phyloP scores from a whole-genome alignment of 768 basidiomycete species.

The Boletus rufocinnamomeus region DNA sequence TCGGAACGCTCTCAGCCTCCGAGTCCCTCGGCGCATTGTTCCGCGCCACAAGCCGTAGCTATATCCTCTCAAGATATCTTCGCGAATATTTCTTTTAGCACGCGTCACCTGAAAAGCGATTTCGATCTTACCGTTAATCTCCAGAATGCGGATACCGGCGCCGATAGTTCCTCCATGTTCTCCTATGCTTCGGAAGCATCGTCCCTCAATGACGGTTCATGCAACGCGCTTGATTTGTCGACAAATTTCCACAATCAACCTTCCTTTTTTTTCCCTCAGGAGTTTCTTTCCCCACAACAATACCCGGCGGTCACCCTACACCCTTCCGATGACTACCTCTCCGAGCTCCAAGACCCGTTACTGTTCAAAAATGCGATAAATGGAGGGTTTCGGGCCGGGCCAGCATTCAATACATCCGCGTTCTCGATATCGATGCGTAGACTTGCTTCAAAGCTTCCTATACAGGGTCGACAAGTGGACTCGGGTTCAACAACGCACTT shows the following conservation, averaged over 20 bases:
- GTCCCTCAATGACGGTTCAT: constrained; percentile 1
- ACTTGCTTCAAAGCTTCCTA: constrained; percentile 33
- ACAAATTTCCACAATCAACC: constrained; percentile 10
- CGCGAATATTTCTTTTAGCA: constrained; percentile 8
- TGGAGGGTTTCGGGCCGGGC: constrained; percentile 9
- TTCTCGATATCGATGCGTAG: constrained; percentile 37
- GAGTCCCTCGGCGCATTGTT: constrained; percentile 16
- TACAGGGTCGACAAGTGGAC: constrained; percentile 23
- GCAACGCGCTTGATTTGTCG: constrained; percentile 6
- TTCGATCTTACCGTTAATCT: constrained; percentile 9
- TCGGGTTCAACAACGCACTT: constrained; percentile 16
- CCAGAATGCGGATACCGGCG: constrained; percentile 1
- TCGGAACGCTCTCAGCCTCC: constrained; percentile 23
- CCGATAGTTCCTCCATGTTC: constrained; percentile 2
- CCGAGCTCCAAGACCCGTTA: constrained; percentile 16
- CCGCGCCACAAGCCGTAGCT: constrained; percentile 1
- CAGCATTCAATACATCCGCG: constrained; percentile 18
- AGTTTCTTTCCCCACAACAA: constrained; percentile 15
- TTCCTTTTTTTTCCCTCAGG: constrained; percentile 6
- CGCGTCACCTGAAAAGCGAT: constrained; percentile 18
- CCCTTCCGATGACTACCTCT: constrained; percentile 13
- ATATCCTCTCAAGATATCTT: constrained; percentile 15
- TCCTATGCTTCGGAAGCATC: constrained; percentile 10
- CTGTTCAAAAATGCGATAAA: constrained; percentile 18
- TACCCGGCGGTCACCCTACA: not conserved